Evolutionary conservation across 208 protist species (phyloP).

Genomic region (Leishmania gerbilli): DNA sequence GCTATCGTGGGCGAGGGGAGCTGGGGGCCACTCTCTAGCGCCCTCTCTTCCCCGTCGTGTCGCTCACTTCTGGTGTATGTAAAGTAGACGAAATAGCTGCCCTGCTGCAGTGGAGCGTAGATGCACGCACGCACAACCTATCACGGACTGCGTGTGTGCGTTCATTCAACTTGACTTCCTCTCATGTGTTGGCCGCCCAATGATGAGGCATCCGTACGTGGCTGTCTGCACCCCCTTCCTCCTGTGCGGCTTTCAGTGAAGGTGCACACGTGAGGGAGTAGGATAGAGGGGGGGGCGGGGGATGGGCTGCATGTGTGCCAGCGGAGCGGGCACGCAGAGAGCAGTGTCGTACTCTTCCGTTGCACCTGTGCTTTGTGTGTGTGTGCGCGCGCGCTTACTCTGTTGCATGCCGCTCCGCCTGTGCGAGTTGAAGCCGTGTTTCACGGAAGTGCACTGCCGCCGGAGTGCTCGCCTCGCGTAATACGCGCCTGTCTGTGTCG

Average conservation of each 20-base stretch:
- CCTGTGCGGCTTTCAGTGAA: neutral
- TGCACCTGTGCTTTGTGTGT: no score
- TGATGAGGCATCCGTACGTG: neutral
- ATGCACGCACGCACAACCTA: neutral
- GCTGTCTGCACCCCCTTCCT: neutral
- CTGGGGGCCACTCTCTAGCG: neutral
- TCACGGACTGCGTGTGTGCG: neutral
- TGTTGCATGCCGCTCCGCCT: no score
- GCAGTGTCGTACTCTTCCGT: neutral
- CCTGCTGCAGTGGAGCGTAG: neutral
- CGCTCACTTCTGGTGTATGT: neutral
- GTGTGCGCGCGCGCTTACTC: no score
- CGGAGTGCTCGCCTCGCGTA: no score
- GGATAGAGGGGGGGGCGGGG: neutral
- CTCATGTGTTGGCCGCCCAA: neutral
- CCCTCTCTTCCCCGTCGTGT: neutral
- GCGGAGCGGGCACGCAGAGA: neutral
- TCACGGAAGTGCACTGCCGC: no score
- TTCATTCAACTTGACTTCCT: neutral
- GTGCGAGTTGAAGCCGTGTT: no score
- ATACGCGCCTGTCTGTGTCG: neutral
- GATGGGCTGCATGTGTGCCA: neutral
- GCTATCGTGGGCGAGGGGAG: neutral
- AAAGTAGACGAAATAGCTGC: neutral
- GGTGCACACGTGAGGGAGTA: neutral